Evolutionary conservation across 345 rosid species (phyloP), one percentile per base, ranked within the genome.

Genomic region (Arabis hirsuta): DNA sequence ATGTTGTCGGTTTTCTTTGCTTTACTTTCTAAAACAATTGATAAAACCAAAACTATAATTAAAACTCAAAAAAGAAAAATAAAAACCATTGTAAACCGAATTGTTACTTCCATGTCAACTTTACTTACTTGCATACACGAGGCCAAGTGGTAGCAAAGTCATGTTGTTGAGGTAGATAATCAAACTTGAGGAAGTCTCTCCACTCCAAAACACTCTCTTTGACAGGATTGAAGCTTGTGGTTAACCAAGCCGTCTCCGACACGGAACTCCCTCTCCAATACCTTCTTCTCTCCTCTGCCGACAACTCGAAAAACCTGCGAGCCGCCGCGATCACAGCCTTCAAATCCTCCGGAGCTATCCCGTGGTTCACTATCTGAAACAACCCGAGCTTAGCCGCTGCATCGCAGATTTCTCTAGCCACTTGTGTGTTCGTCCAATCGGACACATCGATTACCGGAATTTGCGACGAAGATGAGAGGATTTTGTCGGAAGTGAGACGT

Each of bases 171-270:
- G 76, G 67, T 65, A 76, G 46, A 64, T 14, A 71, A 67, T 65
- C 76, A 65, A 80, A 75, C 71, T 85, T 82, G 6, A 78, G 69
- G 38, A 69, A 83, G 48, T 85, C 87, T 72, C 83, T 83, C 87
- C 83, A 82, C 71, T 82, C 85, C 34, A 85, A 48, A 48, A 75
- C 46, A 47, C 65, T 63, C 22, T 69, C 75, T 22, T 55, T 55
- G 53, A 14, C 60, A 71, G 81, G 69, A 71, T 62, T 66, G 54
- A 80, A 76, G 67, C 82, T 45, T 69, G 75, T 41, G 53, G 77
- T 47, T 75, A 77, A 42, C 82, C 71, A 31, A 27, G 76, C 76
- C 47, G 84, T 53, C 61, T 79, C 47, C 62, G 66, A 12, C 65
- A 76, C 34, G 55, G 82, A 77, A 39, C 20, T 58, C 47, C 82